These are phyloP conservation scores for Durusdinium trenchii DNA, from an alignment of 73 alveolate genomes.

Conservation along the genomic window DNA sequence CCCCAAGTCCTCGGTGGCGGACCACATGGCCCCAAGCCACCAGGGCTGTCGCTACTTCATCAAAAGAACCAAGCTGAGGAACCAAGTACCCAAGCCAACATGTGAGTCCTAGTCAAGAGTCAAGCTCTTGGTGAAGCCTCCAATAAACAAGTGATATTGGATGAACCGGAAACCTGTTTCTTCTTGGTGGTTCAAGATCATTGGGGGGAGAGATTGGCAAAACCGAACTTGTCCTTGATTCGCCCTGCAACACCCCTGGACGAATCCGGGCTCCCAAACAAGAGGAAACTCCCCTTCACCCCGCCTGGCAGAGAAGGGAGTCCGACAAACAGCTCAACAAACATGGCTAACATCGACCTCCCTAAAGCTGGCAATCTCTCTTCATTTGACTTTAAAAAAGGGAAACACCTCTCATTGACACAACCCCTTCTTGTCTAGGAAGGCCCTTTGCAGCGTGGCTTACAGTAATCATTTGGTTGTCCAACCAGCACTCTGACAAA, in stretches of 20 bases:
- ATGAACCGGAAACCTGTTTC: neutral
- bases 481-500: neutral
- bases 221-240: neutral
- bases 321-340: neutral
- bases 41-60: neutral
- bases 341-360: neutral
- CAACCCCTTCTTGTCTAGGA: neutral
- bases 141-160: neutral
- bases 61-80: neutral
- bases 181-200: neutral
- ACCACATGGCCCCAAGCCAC: too few relatives aligned
- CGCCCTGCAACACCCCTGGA: neutral
- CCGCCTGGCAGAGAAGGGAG: neutral
- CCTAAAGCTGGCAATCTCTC: neutral
- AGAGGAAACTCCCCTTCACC: slow-evolving; percentile 91
- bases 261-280: neutral
- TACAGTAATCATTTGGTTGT: neutral
- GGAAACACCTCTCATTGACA: neutral
- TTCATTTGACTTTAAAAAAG: neutral
- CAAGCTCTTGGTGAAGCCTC: neutral
- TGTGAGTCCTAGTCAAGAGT: neutral
- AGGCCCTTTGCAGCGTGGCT: neutral
- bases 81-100: neutral
- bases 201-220: neutral
- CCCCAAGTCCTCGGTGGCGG: slow-evolving; percentile 46